A percentile compares a stretch with the other conserved stretches of the same genome.
Conservation (phyloP, 1,284 basidiomycete genomes). For the Schizophyllum commune region DNA sequence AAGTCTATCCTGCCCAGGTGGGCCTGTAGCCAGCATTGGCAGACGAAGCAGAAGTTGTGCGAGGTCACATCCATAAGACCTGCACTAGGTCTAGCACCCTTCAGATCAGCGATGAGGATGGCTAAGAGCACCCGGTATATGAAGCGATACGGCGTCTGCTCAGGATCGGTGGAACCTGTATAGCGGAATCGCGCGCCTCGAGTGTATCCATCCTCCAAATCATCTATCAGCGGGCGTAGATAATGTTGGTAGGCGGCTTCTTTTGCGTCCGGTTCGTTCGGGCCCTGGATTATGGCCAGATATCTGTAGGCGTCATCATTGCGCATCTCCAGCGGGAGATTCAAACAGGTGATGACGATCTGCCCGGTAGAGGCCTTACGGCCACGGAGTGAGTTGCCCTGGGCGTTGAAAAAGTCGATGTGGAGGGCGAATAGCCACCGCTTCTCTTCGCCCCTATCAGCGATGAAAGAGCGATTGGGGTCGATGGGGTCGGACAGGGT, state of each 20-base stretch:
- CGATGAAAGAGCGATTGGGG: constrained; percentile 1
- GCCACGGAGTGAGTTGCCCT: constrained; percentile 3
- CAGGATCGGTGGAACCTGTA: too few species aligned
- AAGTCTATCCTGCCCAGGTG: constrained; percentile 4
- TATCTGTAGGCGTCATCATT: constrained; percentile 5
- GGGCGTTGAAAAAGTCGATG: constrained; percentile 8
- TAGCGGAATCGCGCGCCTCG: too few species aligned
- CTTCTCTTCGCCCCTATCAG: constrained; percentile 4
- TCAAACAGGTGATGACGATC: constrained; percentile 2
- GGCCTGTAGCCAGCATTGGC: constrained; percentile 1
- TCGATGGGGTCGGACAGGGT: neutral
- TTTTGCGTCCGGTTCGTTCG: constrained; percentile 1
- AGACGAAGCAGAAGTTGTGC: constrained; percentile 2
- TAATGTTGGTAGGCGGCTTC: neutral
- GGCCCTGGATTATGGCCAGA: constrained; percentile 6
- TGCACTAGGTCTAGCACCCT: constrained; percentile 2
- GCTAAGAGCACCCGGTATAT: neutral
- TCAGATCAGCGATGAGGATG: neutral
- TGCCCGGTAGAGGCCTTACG: constrained; percentile 4
- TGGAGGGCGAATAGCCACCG: constrained; percentile 7
- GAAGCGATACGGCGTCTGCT: neutral
- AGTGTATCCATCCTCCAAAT: too few species aligned
- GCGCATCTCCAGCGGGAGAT: constrained; percentile 4
- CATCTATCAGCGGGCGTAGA: too few species aligned
- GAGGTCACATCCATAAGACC: constrained; percentile 5